Percentiles rank a stretch among this genome's conserved stretches.
These are phyloP conservation scores for Niebla homalea DNA, from an alignment of 495 filamentous ascomycete species.

Conservation along the genomic window DNA sequence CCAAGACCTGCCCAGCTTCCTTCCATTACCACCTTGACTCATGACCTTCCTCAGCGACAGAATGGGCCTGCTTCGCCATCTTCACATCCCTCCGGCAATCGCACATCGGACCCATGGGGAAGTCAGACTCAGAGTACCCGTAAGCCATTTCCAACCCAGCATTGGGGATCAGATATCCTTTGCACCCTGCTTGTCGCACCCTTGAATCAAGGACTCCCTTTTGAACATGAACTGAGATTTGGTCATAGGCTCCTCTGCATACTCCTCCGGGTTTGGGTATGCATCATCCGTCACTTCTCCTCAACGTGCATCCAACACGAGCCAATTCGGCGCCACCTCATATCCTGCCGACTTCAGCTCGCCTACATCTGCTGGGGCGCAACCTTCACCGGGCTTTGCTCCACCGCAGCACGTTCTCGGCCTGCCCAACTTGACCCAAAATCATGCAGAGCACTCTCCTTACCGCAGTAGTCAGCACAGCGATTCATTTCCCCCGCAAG, in stretches of 20 bases:
- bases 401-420: conserved; percentile 27
- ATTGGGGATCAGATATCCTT: too few species aligned
- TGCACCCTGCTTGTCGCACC: background rate
- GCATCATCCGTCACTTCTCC: conserved; percentile 36
- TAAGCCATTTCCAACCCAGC: conserved; percentile 7
- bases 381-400: conserved; percentile 32
- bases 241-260: conserved; percentile 37
- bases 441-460: conserved; percentile 34
- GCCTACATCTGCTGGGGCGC: conserved; percentile 32
- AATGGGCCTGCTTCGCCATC: conserved; percentile 11
- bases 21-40: conserved; percentile 17
- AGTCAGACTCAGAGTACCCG: conserved; percentile 19
- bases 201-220: too few species aligned
- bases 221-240: background rate
- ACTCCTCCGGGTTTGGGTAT: conserved; percentile 39
- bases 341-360: conserved; percentile 21
- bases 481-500: conserved; percentile 25
- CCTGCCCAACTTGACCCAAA: conserved; percentile 40
- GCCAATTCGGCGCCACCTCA: conserved; percentile 27
- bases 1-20: conserved; percentile 14
- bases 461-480: conserved; percentile 28
- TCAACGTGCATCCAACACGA: conserved; percentile 39
- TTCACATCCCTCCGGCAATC: conserved; percentile 13
- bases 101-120: conserved; percentile 17
- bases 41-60: conserved; percentile 9